These are phyloP conservation scores for Penicillium parvum DNA, from an alignment of 495 filamentous ascomycete genomes.

Conservation along the genomic window DNA sequence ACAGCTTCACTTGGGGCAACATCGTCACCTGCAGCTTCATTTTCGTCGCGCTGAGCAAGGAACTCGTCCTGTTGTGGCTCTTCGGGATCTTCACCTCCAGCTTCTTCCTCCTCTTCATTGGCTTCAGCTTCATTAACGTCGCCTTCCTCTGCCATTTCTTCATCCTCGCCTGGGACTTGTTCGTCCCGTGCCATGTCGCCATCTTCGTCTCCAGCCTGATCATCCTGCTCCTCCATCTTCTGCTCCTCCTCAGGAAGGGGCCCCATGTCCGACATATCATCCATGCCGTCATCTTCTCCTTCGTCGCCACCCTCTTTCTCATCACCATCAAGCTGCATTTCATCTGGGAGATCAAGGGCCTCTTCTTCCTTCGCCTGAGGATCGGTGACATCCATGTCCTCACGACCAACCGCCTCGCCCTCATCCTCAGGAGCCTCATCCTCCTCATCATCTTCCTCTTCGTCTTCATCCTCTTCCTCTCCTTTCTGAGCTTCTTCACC, in stretches of 20 bases:
- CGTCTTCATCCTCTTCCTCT: slow-evolving; percentile 44
- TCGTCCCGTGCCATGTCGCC: slow-evolving; percentile 40
- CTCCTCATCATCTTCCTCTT: slow-evolving; percentile 53
- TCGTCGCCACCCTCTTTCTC: slow-evolving; percentile 59
- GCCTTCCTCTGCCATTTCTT: slow-evolving; percentile 35
- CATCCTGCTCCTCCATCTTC: slow-evolving; percentile 33
- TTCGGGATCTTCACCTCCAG: slow-evolving; percentile 46
- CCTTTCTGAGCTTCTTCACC: slow-evolving; percentile 40
- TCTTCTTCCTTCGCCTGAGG: slow-evolving; percentile 70
- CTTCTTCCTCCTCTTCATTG: slow-evolving; percentile 54
- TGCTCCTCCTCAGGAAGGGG: slow-evolving; percentile 47
- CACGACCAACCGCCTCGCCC: slow-evolving; percentile 54
- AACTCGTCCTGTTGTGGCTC: slow-evolving; percentile 41
- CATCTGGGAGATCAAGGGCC: slow-evolving; percentile 61
- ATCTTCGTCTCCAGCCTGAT: slow-evolving; percentile 34
- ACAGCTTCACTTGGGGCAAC: slow-evolving; percentile 47
- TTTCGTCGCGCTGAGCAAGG: slow-evolving; percentile 39
- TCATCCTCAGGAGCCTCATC: slow-evolving; percentile 58
- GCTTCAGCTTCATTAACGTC: slow-evolving; percentile 40
- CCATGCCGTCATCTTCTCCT: slow-evolving; percentile 64
- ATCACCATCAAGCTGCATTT: slow-evolving; percentile 64
- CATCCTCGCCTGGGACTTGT: slow-evolving; percentile 28
- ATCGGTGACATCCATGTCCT: slow-evolving; percentile 61
- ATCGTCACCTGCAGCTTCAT: slow-evolving; percentile 43
- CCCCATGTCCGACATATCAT: slow-evolving; percentile 67